Base-by-base conservation (phyloP, 305 asterid species). In the Fraxinus greggii region DNA sequence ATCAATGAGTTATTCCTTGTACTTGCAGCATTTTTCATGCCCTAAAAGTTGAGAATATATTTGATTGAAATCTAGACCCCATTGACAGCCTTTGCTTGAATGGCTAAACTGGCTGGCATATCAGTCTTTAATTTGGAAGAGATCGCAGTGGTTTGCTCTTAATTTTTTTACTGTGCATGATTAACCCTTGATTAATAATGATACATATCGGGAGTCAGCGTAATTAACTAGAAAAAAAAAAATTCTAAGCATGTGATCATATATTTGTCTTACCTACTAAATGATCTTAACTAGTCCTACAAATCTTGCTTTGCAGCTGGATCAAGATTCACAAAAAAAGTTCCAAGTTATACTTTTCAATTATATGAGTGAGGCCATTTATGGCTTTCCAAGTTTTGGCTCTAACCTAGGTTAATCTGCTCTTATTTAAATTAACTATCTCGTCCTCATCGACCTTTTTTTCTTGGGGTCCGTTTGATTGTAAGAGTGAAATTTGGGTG, bases 211-310 rank as follows among this genome's bases (percentile, higher is more conserved):
- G 76, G 59, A 73, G 74, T 84, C 12, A 76, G 79, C 78, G 61
- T 63, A 59, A 80, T 31, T 70, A 87, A 54, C 81, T 79, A 82
- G 81, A 48, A 33, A 33, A 33, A 77, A 76, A 83, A 74, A 83
- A 81, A 78, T 83, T 3, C 70, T 76, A 77, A 48, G 76, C 92
- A 89, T 86, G 90, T 89, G 92, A 83, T 76, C 73, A 32, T 72
- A 84, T 87, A 87, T 89, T 83, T 89, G 86, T 80, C 88, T 69
- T 9, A 83, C 89, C 88, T 82, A 84, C 81, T 83, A 75, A 26
- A 72, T 0, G 79, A 87, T 84, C 79, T 87, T 79, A 24, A n/a
- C 21, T 83, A 59, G 45, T 36, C 23, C 78, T 48, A 12, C 82
- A 79, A 81, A 83, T 88, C 83, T 81, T 29, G 45, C 79, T 79